phyloP scores from a whole-genome alignment of 2,329 filamentous ascomycete species.

The Delphinella strobiligena region DNA sequence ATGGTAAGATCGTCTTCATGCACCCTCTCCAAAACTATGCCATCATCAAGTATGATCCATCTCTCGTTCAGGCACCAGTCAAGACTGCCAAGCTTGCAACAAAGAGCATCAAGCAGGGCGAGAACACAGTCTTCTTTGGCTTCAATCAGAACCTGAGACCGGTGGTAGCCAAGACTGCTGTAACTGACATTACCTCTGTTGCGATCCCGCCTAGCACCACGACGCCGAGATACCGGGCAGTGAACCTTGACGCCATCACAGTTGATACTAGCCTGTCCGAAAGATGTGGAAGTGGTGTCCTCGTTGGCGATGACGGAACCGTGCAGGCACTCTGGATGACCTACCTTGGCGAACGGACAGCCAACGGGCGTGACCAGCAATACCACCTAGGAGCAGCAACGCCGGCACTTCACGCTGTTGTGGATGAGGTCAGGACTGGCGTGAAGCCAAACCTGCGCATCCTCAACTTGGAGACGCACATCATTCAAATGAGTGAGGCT shows the following conservation, averaged over 20 bases:
- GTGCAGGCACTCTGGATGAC: conserved; percentile 95
- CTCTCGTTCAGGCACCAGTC: conserved; percentile 85
- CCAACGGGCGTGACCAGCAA: conserved; percentile 78
- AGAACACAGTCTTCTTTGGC: conserved; percentile 92
- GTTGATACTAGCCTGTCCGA: conserved; percentile 86
- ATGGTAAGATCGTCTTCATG: conserved; percentile 88
- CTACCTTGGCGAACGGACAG: conserved; percentile 80
- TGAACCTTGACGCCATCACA: conserved; percentile 93
- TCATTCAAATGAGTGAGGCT: conserved; percentile 93
- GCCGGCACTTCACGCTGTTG: conserved; percentile 77
- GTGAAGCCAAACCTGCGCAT: conserved; percentile 74
- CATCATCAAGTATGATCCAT: conserved; percentile 87
- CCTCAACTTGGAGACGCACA: conserved; percentile 84
- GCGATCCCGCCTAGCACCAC: conserved; percentile 89
- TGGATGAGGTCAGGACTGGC: conserved; percentile 72
- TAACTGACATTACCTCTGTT: conserved; percentile 95
- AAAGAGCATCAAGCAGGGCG: conserved; percentile 78
- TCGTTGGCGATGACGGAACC: conserved; percentile 78
- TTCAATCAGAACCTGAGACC: conserved; percentile 93
- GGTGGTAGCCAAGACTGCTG: conserved; percentile 83
- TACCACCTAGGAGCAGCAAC: conserved; percentile 91
- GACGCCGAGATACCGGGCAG: conserved; percentile 83
- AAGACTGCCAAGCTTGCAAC: conserved; percentile 74
- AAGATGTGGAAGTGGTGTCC: conserved; percentile 87
- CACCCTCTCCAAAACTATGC: conserved; percentile 96